phyloP scores from a whole-genome alignment of 1,139 yeast genomes.

The Hansenula lynferdii region DNA sequence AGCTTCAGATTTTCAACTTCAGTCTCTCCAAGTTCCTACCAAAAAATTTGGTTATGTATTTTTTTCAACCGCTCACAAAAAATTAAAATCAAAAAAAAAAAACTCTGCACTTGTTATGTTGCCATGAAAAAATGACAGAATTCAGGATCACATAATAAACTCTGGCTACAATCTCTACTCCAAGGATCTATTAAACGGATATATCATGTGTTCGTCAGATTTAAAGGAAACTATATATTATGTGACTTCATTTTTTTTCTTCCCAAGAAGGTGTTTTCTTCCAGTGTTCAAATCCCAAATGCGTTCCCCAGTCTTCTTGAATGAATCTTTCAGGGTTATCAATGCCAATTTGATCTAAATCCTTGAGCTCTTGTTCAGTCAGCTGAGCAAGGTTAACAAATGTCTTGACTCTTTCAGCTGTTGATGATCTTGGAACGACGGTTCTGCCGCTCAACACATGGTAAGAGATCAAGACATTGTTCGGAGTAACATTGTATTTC shows the following conservation, averaged over 20 bases:
- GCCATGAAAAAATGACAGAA: no score
- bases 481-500: slow-evolving; percentile 39
- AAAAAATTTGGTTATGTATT: no score
- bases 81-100: neutral
- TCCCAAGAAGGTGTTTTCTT: slow-evolving; percentile 7
- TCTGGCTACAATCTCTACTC: no score
- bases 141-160: no score
- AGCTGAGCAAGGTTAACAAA: slow-evolving; percentile 37
- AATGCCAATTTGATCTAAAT: slow-evolving; percentile 39
- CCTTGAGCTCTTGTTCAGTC: slow-evolving; percentile 37
- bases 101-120: no score
- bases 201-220: no score
- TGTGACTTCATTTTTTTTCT: neutral
- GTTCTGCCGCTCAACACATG: slow-evolving; percentile 47
- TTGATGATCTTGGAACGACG: slow-evolving; percentile 50
- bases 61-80: neutral
- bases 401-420: slow-evolving; percentile 27
- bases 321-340: slow-evolving; percentile 37
- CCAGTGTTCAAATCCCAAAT: slow-evolving; percentile 15
- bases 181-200: no score
- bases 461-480: slow-evolving; percentile 48
- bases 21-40: no score
- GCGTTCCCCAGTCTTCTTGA: slow-evolving; percentile 24
- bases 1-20: no score
- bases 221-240: no score